Evolutionary conservation across 768 basidiomycete species (phyloP).

Genomic region (Tricholoma furcatifolium): DNA sequence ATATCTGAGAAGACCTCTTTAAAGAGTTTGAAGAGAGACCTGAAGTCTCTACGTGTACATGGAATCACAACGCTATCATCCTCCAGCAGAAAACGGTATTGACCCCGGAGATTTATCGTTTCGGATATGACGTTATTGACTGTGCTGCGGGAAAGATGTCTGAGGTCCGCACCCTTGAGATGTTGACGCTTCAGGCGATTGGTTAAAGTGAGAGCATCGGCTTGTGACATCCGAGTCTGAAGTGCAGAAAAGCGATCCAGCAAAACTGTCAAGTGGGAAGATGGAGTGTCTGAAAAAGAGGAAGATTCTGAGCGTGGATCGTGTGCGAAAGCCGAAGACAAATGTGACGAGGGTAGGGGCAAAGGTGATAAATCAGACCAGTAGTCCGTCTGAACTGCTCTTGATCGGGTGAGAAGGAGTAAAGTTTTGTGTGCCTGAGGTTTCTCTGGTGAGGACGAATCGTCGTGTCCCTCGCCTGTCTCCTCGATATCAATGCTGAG

Average conservation of each 20-base stretch:
- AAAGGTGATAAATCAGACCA: slow-evolving; percentile 31
- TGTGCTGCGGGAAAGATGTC: slow-evolving; percentile 82
- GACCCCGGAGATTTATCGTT: slow-evolving; percentile 60
- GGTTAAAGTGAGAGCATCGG: slow-evolving; percentile 86
- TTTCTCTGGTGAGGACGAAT: slow-evolving; percentile 29
- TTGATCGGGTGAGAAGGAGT: slow-evolving; percentile 58
- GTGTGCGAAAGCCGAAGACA: slow-evolving; percentile 43
- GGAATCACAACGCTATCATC: slow-evolving; percentile 63
- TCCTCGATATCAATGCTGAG: slow-evolving; percentile 46
- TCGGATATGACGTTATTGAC: slow-evolving; percentile 75
- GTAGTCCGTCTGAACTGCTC: slow-evolving; percentile 69
- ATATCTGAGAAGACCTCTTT: slow-evolving; percentile 84
- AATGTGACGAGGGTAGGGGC: slow-evolving; percentile 30
- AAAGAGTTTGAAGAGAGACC: slow-evolving; percentile 78
- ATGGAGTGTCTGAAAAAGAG: slow-evolving; percentile 54
- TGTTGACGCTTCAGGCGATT: slow-evolving; percentile 91
- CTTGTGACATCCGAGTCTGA: slow-evolving; percentile 54
- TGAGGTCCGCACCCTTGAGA: slow-evolving; percentile 80
- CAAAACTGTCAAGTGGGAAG: slow-evolving; percentile 55
- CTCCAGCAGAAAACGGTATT: slow-evolving; percentile 74
- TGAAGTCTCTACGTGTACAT: slow-evolving; percentile 79
- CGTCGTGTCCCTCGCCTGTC: slow-evolving; percentile 29
- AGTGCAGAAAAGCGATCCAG: slow-evolving; percentile 65
- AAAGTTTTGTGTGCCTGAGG: slow-evolving; percentile 40
- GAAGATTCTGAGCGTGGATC: slow-evolving; percentile 77